A percentile compares a stretch with the other conserved stretches of the same genome.
Evolutionary conservation across 306 rosid genomes (phyloP).

Genomic region (Hippophae gyantsensis): DNA sequence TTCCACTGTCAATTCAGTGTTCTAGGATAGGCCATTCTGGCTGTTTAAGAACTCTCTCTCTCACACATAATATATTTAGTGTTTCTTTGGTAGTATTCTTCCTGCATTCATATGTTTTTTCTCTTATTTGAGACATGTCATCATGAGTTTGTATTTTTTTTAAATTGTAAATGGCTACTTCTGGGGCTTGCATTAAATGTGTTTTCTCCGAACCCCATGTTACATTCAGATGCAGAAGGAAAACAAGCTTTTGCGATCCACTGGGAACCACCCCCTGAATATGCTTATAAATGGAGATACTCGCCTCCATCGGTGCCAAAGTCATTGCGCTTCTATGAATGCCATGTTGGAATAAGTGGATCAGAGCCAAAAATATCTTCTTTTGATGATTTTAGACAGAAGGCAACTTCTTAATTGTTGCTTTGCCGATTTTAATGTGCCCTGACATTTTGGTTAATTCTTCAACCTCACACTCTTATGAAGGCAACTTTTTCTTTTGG

Average conservation of each 20-base stretch:
- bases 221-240: slow-evolving; percentile 54
- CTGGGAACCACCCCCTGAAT: slow-evolving; percentile 95
- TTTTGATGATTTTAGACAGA: slow-evolving; percentile 57
- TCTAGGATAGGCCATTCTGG: background rate
- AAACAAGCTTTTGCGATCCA: slow-evolving; percentile 75
- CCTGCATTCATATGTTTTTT: background rate
- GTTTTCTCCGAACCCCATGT: slow-evolving; percentile 15
- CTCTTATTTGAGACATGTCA: background rate
- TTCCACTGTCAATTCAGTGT: background rate
- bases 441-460: slow-evolving; percentile 6
- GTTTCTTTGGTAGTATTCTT: slow-evolving; percentile 4
- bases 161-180: background rate
- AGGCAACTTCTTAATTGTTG: slow-evolving; percentile 28
- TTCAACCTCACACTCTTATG: slow-evolving; percentile 14
- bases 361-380: slow-evolving; percentile 75
- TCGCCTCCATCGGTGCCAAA: slow-evolving; percentile 50
- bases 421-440: slow-evolving; percentile 6
- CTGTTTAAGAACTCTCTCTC: background rate
- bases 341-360: slow-evolving; percentile 96
- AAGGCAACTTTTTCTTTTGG: background rate
- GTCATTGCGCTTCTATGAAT: slow-evolving; percentile 81
- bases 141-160: background rate
- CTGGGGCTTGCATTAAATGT: slow-evolving; percentile 1
- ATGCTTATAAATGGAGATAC: slow-evolving; percentile 69
- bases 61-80: background rate